Conservation (phyloP, 2,329 filamentous ascomycete species). For the Dothiorella sarmentorum region DNA sequence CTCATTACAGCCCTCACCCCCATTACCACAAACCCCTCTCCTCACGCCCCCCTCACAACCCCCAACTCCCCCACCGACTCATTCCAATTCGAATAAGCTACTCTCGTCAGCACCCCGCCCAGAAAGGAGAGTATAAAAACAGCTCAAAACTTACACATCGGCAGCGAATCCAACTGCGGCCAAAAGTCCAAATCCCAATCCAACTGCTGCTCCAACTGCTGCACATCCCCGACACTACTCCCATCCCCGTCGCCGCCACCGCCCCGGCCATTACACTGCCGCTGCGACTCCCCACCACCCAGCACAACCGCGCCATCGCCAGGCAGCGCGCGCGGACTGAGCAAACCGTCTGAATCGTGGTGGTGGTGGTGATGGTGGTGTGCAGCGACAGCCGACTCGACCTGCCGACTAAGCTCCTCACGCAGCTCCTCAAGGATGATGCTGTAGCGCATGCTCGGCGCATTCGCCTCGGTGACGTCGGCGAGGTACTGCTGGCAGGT, state of each 20-base stretch:
- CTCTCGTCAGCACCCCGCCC: background rate
- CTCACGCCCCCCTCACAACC: background rate
- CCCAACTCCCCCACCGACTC: constrained; percentile 4
- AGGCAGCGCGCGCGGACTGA: background rate
- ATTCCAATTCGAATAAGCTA: background rate
- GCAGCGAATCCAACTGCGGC: constrained; percentile 12
- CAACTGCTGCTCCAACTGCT: constrained; percentile 6
- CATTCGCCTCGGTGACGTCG: constrained; percentile 29
- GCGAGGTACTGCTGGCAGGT: constrained; percentile 46
- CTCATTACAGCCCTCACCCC: background rate
- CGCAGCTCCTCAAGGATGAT: constrained; percentile 15
- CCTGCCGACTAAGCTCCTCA: background rate
- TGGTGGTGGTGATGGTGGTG: background rate
- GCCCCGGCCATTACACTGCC: too few relatives aligned
- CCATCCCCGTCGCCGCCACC: background rate
- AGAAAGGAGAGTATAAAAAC: background rate
- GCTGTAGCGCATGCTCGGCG: constrained; percentile 9
- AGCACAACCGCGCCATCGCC: background rate
- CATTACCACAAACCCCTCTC: background rate
- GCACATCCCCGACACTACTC: background rate
- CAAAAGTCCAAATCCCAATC: constrained; percentile 13
- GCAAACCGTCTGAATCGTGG: background rate
- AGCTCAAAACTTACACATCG: background rate
- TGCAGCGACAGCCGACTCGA: background rate
- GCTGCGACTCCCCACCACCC: background rate